Conservation (phyloP, 108 stramenopile genomes). For the Pseudonitzschia delicatissima region DNA sequence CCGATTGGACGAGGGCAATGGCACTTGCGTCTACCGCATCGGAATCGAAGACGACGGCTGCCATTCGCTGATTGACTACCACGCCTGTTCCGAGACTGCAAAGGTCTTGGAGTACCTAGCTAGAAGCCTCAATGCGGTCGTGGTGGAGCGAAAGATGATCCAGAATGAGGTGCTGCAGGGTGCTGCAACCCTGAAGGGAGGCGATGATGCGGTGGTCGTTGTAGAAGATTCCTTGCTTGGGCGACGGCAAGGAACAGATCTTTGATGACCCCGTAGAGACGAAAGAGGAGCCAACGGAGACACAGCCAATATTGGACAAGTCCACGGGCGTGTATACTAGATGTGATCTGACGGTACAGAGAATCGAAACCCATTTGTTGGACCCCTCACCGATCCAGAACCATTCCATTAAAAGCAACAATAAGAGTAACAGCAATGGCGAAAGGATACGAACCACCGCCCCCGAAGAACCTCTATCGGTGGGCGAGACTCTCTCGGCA, state of each 20-base stretch:
- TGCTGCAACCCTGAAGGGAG: neutral
- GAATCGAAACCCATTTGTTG: slow-evolving; percentile 79
- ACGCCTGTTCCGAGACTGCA: slow-evolving; percentile 57
- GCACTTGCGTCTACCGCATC: slow-evolving; percentile 68
- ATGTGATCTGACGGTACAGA: slow-evolving; percentile 66
- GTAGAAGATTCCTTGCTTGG: slow-evolving; percentile 33
- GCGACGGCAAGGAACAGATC: slow-evolving; percentile 24
- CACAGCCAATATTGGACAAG: slow-evolving; percentile 25
- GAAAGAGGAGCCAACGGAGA: neutral
- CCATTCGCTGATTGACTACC: slow-evolving; percentile 74
- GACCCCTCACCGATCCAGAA: slow-evolving; percentile 63
- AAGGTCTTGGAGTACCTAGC: slow-evolving; percentile 69
- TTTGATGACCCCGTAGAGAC: slow-evolving; percentile 43
- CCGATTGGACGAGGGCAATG: slow-evolving; percentile 76
- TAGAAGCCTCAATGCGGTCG: slow-evolving; percentile 73
- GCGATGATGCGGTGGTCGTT: slow-evolving; percentile 8
- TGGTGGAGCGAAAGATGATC: slow-evolving; percentile 69
- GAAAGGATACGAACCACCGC: neutral
- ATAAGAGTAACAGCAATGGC: slow-evolving; percentile 12
- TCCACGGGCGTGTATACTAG: slow-evolving; percentile 57
- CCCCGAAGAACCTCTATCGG: slow-evolving; percentile 20
- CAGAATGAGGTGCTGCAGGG: slow-evolving; percentile 55
- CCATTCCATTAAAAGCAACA: slow-evolving; percentile 15
- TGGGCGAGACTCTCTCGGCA: slow-evolving; percentile 72
- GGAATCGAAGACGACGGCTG: slow-evolving; percentile 87